Base-by-base conservation (phyloP, 768 basidiomycete genomes). In the Russula emetica region DNA sequence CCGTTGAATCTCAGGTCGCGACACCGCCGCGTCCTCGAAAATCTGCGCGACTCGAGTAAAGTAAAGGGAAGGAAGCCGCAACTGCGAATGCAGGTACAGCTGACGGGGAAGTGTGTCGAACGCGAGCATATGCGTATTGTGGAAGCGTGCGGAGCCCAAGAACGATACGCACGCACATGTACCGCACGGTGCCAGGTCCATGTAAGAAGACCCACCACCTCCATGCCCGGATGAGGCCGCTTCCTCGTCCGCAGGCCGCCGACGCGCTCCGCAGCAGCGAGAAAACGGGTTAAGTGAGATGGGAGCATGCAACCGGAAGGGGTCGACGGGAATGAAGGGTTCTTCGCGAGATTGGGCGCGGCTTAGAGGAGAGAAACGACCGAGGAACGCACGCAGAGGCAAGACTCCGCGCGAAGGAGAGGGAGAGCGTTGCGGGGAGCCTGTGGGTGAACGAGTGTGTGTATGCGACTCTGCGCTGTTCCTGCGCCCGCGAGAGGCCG, bases 1-100 rank as follows among this genome's bases (percentile, higher is more conserved):
- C 7, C 74, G 72, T 62, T 77, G 74, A 3, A 92, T 82, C 70
- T 92, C 90, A 10, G 85, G 87, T 64, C 79, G 80, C 70, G 88
- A 88, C 56, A 92, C 81, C 59, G 92, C 85, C 2, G 90, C 89
- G 61, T 90, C 88, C 68, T 87, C 82, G 66, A 90, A 91, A 30
- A 92, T 82, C 54, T 83, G 80, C 3, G 87, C 82, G 26, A 92
- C 90, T 3, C 90, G 85, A 3, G 85, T 82, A 73, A 91, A 92
- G 70, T 92, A 92, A 69, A 91, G 77, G 0, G 86, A 82, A 2
- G 90, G 91, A n/a, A 92, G 79, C 18, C 85, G 81, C 20, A 92
- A 78, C 9, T 92, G 81, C 30, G 75, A 49, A 52, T 75, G 72
- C 50, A 81, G 72, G 67, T 83, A 83, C 0, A 73, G 30, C 66